These are phyloP conservation scores for Vigna reflexopilosa DNA, from an alignment of 306 rosid species.

Conservation along the genomic window DNA sequence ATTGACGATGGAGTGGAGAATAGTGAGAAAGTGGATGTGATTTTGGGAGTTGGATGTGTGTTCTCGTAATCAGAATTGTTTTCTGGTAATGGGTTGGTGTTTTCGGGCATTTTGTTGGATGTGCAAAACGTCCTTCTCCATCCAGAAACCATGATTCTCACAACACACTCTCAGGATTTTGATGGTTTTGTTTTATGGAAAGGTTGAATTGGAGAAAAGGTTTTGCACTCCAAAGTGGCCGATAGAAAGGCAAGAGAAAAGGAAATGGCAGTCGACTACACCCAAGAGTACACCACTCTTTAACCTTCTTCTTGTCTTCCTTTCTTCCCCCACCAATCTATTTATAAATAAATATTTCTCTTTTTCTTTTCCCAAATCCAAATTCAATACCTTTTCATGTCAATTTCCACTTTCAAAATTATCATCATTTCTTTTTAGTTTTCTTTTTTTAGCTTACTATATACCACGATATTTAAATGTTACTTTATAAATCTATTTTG, in stretches of 20 bases:
- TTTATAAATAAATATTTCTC: slow-evolving; percentile 2
- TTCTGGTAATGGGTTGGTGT: slow-evolving; percentile 9
- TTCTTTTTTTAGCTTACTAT: too few relatives aligned
- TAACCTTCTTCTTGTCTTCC: not conserved
- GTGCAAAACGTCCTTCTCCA: slow-evolving; percentile 91
- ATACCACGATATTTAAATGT: too few relatives aligned
- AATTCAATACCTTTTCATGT: not conserved
- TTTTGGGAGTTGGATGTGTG: slow-evolving; percentile 48
- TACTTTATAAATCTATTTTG: too few relatives aligned
- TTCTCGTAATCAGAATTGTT: slow-evolving; percentile 21
- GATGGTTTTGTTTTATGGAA: slow-evolving; percentile 18
- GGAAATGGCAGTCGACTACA: not conserved
- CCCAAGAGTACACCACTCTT: not conserved
- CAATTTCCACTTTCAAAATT: not conserved
- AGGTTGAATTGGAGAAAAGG: not conserved
- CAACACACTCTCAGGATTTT: slow-evolving; percentile 4
- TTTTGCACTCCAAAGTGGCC: not conserved
- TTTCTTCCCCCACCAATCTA: not conserved
- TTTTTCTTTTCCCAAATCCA: not conserved
- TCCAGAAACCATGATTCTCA: slow-evolving; percentile 72
- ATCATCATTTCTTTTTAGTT: not conserved
- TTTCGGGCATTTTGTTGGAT: slow-evolving; percentile 45
- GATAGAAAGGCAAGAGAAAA: not conserved
- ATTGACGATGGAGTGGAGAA: slow-evolving; percentile 79
- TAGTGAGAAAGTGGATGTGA: slow-evolving; percentile 65